Evolutionary conservation across 2,329 filamentous ascomycete genomes (phyloP), one percentile per base, ranked within the genome.

Genomic region (Davidsoniella australis): DNA sequence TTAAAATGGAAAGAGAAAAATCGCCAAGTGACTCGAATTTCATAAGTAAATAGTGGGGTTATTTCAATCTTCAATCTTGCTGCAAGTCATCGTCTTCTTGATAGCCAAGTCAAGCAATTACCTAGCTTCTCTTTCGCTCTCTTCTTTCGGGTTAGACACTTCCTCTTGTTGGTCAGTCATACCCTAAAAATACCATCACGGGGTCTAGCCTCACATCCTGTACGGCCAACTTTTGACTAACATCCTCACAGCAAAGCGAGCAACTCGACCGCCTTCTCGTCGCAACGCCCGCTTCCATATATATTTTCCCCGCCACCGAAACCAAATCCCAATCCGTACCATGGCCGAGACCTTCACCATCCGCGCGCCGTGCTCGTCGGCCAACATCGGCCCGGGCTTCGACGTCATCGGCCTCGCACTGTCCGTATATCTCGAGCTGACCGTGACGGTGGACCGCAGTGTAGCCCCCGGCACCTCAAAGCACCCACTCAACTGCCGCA

Each of bases 301-400:
- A 23, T 23, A 1, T 23, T 23, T 23, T 3, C 20, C 20, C 4
- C 4, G 20, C 20, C 20, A 23, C 43, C 39, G 17, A 49, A 14
- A 17, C 17, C n/a, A 12, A 29, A 23, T n/a, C 18, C 20, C 40
- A 33, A 50, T 38, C 43, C 23, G 37, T 10, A 48, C 17, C n/a
- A 71, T 72, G 67, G 51, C 51, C 44, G 73, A 78, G 60, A 76
- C 75, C 49, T 81, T 83, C 65, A 68, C 73, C 57, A 84, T 87
- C 71, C 78, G 75, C 67, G 85, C 86, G 54, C 89, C 89, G 56
- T 93, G 85, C 69, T 96, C 89, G 53, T 95, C 88, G 54, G 89
- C 89, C 68, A 96, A 96, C 71, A 95, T 96, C 62, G 89, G 86
- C 57, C 89, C 89, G 45, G 89, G 89, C 52, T 98, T 96, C 72